Base-by-base conservation (phyloP, 495 filamentous ascomycete genomes). In the Trichocladium uniseriatum region DNA sequence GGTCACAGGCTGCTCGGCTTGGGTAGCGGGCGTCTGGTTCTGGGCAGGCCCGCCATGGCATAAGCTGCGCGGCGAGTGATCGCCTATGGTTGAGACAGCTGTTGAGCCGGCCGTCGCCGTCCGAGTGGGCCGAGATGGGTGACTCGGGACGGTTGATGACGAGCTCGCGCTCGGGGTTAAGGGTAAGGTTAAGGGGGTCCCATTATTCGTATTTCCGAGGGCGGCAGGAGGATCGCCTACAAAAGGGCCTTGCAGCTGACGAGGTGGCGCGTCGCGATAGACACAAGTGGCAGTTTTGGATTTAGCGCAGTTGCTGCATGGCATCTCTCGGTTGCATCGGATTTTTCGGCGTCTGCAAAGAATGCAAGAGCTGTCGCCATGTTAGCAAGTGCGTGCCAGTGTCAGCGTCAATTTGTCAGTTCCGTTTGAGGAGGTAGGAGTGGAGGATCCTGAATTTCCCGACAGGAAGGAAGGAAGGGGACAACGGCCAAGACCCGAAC, bases 261-360 rank as follows among this genome's bases (percentile, higher is more conserved):
- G 18, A 9, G 24, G 31, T 11, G 24, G 37, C 16, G 43, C 19
- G 28, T 54, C 52, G 29, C 43, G n/a, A 53, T 75, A 79, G 2
- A 62, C 52, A 54, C 76, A 79, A 8, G 27, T 48, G 2, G 44
- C 59, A 37, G 59, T 72, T 45, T 63, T 71, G 2, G 74, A 71
- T 9, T 66, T 66, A 1, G 69, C 1, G 43, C 77, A 79, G 49
- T 78, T 75, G 50, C 63, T 73, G 39, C 67, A 71, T 7, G 68
- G 68, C 21, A 38, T 41, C 14, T 57, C 48, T 14, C 66, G 59
- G 35, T 71, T 52, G 47, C 68, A 71, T 10, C 62, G 60, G 34
- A 68, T 51, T 34, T 71, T 71, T 1, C 67, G 59, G 20, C 43
- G 31, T 9, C 67, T 44, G 39, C 69, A 71, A 8, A 56, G 59